Conservation (phyloP, 495 filamentous ascomycete species). For the Thozetella sp. region DNA sequence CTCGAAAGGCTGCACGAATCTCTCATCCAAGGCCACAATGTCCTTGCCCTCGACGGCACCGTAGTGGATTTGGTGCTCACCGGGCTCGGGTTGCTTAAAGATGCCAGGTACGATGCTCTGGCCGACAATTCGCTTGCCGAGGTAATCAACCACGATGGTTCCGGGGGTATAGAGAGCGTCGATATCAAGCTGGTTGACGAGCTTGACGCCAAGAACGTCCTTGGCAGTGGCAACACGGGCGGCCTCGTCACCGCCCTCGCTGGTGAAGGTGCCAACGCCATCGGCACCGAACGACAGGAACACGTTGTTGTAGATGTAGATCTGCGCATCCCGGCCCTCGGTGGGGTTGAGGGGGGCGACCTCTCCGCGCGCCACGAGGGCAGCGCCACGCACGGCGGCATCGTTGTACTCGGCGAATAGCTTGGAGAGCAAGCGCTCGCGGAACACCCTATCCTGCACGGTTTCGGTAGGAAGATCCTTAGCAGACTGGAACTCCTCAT, state of each 20-base stretch:
- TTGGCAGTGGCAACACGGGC: constrained; percentile 96
- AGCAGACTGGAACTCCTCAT: constrained; percentile 98
- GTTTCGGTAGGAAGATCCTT: constrained; percentile 89
- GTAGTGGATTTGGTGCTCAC: constrained; percentile 98
- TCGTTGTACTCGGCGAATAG: constrained; percentile 98
- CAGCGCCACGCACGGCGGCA: constrained; percentile 89
- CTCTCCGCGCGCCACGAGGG: constrained; percentile 90
- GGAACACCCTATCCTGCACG: constrained; percentile 94
- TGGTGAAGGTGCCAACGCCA: constrained; percentile 95
- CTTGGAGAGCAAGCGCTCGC: constrained; percentile 91
- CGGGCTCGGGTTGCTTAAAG: constrained; percentile 97
- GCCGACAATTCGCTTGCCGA: constrained; percentile 95
- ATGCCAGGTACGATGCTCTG: constrained; percentile 99
- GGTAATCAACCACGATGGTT: constrained; percentile 95
- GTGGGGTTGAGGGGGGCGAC: constrained; percentile 97
- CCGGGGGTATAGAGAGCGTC: constrained; percentile 91
- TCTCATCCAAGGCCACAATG: constrained; percentile 83
- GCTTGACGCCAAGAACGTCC: constrained; percentile 90
- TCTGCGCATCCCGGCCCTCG: constrained; percentile 89
- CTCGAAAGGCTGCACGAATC: constrained; percentile 82
- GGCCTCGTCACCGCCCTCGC: constrained; percentile 95
- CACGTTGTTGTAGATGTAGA: constrained; percentile 99
- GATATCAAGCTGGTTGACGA: constrained; percentile 96
- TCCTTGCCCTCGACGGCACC: constrained; percentile 98
- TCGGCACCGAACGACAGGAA: constrained; percentile 99